Evolutionary conservation across 1,284 basidiomycete genomes (phyloP), one percentile per base, ranked within the genome.

Genomic region (Schizopora paradoxa): DNA sequence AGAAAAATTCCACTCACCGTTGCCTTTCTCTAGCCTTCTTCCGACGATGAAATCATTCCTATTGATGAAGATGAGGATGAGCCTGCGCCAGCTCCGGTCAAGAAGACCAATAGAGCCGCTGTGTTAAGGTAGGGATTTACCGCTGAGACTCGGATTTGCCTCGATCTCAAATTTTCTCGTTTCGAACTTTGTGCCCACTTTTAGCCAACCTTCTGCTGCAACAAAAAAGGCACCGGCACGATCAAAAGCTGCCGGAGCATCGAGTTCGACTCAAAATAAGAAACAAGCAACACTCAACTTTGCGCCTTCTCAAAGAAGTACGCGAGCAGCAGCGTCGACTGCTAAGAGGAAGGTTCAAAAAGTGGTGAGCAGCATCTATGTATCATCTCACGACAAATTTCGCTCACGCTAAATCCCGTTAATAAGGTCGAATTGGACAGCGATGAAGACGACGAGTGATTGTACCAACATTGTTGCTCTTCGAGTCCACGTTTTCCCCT

Each of bases 71-170:
- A 69, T 3, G 76, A 80, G 6, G 77, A 79, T 40, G 76, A 77
- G 31, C 70, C 69, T n/a, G 65, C 66, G 1, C 61, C 62, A 3
- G 72, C 70, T 35, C 61, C 73, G 3, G 54, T 65, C 21, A 83
- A 83, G 57, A 71, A 70, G 51, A 79, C 79, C n/a, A 82, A 75
- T 56, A 71, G 84, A 45, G 77, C 80, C 16, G 76, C 82, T 8
- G 72, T 82, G 7, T 58, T 82, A 29, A 83, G 76, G 79, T 83
- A 58, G 48, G 64, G 59, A 48, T 10, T 40, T 32, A 25, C 18
- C 8, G 5, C 27, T 29, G 42, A n/a, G 31, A 34, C 19, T 51
- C 49, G 40, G 16, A 41, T 22, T 39, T 34, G 49, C 45, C 32
- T 43, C 43, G 33, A 46, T 58, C 53, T 45, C 51, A 48, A 51